Evolutionary conservation across 1,284 basidiomycete species (phyloP), one percentile per base, ranked within the genome.

Genomic region (Cutaneotrichosporon cavernicola): DNA sequence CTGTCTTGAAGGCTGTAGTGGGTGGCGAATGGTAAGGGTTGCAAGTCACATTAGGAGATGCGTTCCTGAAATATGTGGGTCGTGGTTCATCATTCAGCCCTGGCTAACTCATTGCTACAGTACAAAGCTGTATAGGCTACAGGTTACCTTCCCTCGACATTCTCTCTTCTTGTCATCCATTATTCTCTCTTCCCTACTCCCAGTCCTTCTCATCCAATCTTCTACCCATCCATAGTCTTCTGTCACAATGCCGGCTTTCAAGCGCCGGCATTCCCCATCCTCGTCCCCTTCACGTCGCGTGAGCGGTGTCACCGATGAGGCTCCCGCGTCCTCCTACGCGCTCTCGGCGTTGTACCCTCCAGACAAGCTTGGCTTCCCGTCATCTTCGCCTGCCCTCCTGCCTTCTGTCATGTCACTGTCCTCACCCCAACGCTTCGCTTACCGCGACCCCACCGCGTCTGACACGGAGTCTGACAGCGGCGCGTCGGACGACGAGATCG

Each of bases 401-500:
- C 40, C 40, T 2, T 43, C 40, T 6, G 14, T 9, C 40, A 43
- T 43, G 40, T 13, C 40, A 13, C 40, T 43, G 13, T 52, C 50
- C 9, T 52, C 50, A 4, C 50, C 50, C 4, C 22, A 52, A 10
- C 50, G 31, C 51, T 34, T 56, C 14, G 55, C 55, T 0, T 56
- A 56, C 55, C 55, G 55, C 26, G 55, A 56, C 13, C 21, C 55
- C 1, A 10, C 38, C 2, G 21, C 22, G 4, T 43, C 21, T 9
- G 55, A 56, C 38, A 56, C 49, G 6, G 58, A 43, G 10, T 36
- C 53, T 31, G 61, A 58, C 40, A 7, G 13, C 22, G 38, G 56
- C 51, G 53, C 34, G 5, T 57, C 58, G 1, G 52, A 49, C 58
- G 58, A 57, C 30, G 55, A 60, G 34, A 53, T 56, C 18, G 63